These are phyloP conservation scores for Malus sylvestris DNA, from an alignment of 306 rosid genomes.

Conservation along the genomic window DNA sequence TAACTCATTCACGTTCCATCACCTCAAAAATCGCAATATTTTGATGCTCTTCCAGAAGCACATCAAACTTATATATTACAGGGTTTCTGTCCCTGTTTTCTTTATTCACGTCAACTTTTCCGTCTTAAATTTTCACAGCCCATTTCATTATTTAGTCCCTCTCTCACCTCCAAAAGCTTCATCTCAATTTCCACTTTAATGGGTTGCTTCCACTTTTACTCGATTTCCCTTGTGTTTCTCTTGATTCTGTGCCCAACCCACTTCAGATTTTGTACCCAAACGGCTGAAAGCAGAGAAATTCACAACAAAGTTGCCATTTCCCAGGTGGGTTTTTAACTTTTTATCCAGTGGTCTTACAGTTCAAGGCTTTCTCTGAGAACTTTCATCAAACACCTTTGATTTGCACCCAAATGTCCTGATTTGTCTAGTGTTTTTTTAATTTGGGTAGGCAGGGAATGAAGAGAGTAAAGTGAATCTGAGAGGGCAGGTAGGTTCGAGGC, in stretches of 20 bases:
- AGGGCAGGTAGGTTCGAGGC: slow-evolving; percentile 73
- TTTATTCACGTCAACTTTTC: slow-evolving; percentile 1
- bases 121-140: background rate
- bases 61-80: background rate
- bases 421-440: background rate
- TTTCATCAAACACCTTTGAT: background rate
- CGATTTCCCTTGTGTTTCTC: slow-evolving; percentile 45
- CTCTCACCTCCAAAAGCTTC: background rate
- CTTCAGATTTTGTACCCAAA: slow-evolving; percentile 21
- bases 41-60: background rate
- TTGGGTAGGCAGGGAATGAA: slow-evolving; percentile 37
- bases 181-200: background rate
- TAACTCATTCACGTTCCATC: slow-evolving; percentile 37
- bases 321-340: slow-evolving; percentile 31
- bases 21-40: slow-evolving; percentile 31
- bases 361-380: background rate
- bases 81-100: slow-evolving; percentile 7
- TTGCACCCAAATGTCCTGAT: background rate
- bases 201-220: slow-evolving; percentile 16
- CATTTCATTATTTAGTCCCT: slow-evolving; percentile 3
- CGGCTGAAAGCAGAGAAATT: slow-evolving; percentile 53
- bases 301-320: slow-evolving; percentile 19
- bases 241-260: slow-evolving; percentile 50
- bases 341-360: background rate
- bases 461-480: slow-evolving; percentile 38